Base-by-base conservation (phyloP, 805 yeast genomes). In the Yamadazyma endophytica region DNA sequence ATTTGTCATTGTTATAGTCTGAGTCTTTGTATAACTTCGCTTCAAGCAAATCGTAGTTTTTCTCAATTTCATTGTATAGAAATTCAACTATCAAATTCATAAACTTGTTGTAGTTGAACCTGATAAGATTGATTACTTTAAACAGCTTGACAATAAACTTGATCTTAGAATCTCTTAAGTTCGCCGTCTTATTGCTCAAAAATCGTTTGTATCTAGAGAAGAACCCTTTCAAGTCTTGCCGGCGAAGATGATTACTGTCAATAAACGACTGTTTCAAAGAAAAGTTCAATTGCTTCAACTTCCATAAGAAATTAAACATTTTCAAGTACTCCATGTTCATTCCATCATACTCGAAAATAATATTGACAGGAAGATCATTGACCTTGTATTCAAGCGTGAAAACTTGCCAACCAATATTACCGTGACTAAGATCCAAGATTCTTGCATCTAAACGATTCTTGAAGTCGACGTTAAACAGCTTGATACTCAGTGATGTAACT, bases 281-380 rank as follows among this genome's bases (percentile, higher is more conserved):
- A 44, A 61, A 68, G 13, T 73, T 70, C 11, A 80, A 69, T 40
- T 85, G 79, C 37, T 79, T 75, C 14, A 90, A 58, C 43, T 82
- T 74, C 87, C 96, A 85, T 24, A 92, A 54, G 47, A 87, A 85
- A 45, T 88, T 86, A 64, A 90, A 92, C 42, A 89, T 73, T 43
- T 83, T 73, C 31, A 87, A 62, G 52, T 90, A 90, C 32, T 76
- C 84, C 34, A 66, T 66, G 28, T 42, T 13, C 58, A 29, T 30
- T 23, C 44, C 42, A 6, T 44, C 41, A 31, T 52, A 43, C 33
- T 64, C 37, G 46, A 58, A 27, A 52, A 65, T 35, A 3, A 50
- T 41, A 21, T 73, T 70, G 22, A 79, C 61, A 12, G 90, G 61
- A 3, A 83, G 68, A 17, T 71, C 61, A 6, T 75, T 68, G 8